Evolutionary conservation across 106 monocot species (phyloP), one percentile per base, ranked within the genome.

Genomic region (Apostasia shenzhenica): DNA sequence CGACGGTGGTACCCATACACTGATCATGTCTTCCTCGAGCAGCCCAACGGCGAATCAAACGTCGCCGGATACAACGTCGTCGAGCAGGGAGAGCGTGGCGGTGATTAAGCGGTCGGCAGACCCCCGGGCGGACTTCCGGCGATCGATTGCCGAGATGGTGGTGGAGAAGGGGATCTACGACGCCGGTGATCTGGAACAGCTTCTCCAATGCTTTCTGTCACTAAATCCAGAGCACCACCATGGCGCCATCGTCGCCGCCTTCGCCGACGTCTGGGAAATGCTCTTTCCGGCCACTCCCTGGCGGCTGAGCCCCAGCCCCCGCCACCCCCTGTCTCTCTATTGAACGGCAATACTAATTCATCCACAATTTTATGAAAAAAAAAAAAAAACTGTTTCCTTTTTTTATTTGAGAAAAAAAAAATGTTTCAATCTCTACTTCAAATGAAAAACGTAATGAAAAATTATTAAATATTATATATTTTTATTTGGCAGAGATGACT

Each of bases 111-210:
- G 56, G 49, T 94, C 94, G 69, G 75, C 69, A 46, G 79, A 94
- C 63, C 94, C 94, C 6, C 57, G 80, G 68, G 76, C 10, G 37
- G 94, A 94, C 71, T 94, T 94, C 84, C 72, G 87, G 73, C 65
- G 79, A 51, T 90, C 94, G 63, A 94, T 94, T 85, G 74, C 75
- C 73, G 94, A 94, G 79, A 94, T 94, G 94, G 79, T 94, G 61
- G 72, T 79, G 59, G 94, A 88, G 81, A 87, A 86, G 77, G 75
- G 75, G 67, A 83, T 94, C 44, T 91, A 83, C 78, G 90, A 88
- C 39, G 75, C 77, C 14, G 69, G 52, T 3, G 90, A 84, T 2
- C 78, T 94, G 66, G 82, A 85, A 68, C 78, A 79, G 71, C 81
- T 94, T 46, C 77, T 94, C 14, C 85, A 69, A 3, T 94, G 85